These are phyloP conservation scores for Saprolegnia diclina DNA, from an alignment of 352 stramenopile species.

Conservation along the genomic window DNA sequence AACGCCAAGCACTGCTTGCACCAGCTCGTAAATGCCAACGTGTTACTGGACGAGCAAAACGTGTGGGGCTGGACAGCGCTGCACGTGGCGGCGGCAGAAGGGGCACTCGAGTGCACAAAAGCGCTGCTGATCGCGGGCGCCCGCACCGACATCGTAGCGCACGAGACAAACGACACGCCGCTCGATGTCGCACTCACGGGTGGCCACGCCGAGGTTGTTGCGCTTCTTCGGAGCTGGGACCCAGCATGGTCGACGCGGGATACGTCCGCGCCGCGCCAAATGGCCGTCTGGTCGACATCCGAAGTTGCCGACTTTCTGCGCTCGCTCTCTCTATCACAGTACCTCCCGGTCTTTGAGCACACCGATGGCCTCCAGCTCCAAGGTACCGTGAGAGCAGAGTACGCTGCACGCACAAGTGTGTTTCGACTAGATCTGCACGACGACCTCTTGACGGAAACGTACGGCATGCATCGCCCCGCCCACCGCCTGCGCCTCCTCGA, in stretches of 20 bases:
- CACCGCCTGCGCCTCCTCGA: slow-evolving; percentile 22
- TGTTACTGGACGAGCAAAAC: slow-evolving; percentile 20
- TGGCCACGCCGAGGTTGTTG: not conserved
- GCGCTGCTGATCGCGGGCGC: slow-evolving; percentile 21
- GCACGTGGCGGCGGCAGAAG: slow-evolving; percentile 14
- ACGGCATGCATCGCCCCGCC: slow-evolving; percentile 5
- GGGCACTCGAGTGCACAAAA: slow-evolving; percentile 16
- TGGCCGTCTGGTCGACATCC: slow-evolving; percentile 13
- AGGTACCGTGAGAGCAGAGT: not conserved
- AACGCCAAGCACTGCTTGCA: slow-evolving; percentile 24
- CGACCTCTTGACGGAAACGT: not conserved
- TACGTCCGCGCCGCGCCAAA: not conserved
- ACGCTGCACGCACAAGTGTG: not conserved
- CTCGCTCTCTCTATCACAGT: slow-evolving; percentile 7
- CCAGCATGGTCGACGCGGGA: slow-evolving; percentile 10
- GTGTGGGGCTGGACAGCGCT: slow-evolving; percentile 16
- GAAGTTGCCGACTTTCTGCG: slow-evolving; percentile 19
- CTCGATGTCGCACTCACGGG: slow-evolving; percentile 21
- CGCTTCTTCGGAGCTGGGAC: slow-evolving; percentile 19
- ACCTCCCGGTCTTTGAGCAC: slow-evolving; percentile 1
- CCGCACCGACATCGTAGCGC: slow-evolving; percentile 8
- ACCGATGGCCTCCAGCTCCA: slow-evolving; percentile 12
- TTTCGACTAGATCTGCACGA: slow-evolving; percentile 4
- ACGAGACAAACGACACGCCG: slow-evolving; percentile 1
- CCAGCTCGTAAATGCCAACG: not conserved